Evolutionary conservation across 129 eudicot genomes (phyloP).

Genomic region (Glebionis coronaria): DNA sequence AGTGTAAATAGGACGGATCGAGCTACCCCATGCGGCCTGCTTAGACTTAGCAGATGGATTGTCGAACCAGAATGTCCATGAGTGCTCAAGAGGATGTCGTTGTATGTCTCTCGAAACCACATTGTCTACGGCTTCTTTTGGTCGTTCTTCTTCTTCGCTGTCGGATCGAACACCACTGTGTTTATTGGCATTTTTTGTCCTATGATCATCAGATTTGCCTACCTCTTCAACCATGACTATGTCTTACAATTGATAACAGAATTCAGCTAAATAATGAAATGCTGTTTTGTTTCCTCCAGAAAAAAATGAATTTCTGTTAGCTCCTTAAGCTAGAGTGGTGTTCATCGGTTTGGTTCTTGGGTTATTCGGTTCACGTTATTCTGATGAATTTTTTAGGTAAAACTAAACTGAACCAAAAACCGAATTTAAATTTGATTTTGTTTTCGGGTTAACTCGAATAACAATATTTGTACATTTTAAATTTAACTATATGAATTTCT

Average conservation of each 20-base stretch:
- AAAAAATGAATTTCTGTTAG: neutral
- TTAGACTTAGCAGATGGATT: conserved; percentile 60
- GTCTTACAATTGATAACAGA: neutral
- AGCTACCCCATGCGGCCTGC: conserved; percentile 74
- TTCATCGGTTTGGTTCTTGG: no score
- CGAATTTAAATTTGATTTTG: no score
- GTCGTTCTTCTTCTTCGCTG: conserved; percentile 30
- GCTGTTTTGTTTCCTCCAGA: no score
- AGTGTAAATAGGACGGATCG: conserved; percentile 74
- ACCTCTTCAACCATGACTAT: conserved; percentile 1
- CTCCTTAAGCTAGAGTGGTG: no score
- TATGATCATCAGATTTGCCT: neutral
- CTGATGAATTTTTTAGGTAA: no score
- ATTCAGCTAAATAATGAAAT: neutral
- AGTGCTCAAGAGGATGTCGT: conserved; percentile 64
- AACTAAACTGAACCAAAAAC: no score
- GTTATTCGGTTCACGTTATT: no score
- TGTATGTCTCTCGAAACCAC: conserved; percentile 17
- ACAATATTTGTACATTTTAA: no score
- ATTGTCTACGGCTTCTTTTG: conserved; percentile 48
- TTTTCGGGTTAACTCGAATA: no score
- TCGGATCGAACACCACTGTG: conserved; percentile 17
- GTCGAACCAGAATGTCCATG: conserved; percentile 94
- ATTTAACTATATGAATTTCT: no score
- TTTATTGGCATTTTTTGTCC: no score